phyloP scores from a whole-genome alignment of 2,329 filamentous ascomycete species.

The Orbilia ellipsospora region DNA sequence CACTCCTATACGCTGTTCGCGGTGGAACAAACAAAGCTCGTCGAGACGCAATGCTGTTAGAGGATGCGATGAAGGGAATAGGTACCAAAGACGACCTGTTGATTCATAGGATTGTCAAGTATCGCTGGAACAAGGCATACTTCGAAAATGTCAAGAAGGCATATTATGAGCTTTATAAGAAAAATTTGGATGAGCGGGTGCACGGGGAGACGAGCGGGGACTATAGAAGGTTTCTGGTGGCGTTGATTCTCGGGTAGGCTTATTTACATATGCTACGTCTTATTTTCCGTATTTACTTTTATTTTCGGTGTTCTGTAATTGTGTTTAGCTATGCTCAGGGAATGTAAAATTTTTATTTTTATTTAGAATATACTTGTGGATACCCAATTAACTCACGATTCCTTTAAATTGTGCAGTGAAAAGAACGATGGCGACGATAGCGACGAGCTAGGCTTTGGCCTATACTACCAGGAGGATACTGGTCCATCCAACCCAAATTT shows the following conservation, averaged over 20 bases:
- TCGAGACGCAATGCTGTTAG: conserved; percentile 77
- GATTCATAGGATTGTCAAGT: conserved; percentile 77
- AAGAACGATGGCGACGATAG: too few species aligned
- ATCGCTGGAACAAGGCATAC: conserved; percentile 82
- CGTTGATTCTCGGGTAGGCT: conserved; percentile 62
- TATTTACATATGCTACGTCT: too few species aligned
- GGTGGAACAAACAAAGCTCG: conserved; percentile 74
- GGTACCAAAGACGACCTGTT: conserved; percentile 88
- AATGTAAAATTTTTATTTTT: too few species aligned
- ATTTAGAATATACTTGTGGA: background rate
- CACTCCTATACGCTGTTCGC: conserved; percentile 82
- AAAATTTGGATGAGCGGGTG: conserved; percentile 75
- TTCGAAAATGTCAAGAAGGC: conserved; percentile 82
- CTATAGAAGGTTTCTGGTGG: conserved; percentile 80
- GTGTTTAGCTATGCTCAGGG: too few species aligned
- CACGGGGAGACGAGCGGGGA: conserved; percentile 86
- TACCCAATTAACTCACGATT: too few species aligned
- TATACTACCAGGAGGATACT: too few species aligned
- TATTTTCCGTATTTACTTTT: too few species aligned
- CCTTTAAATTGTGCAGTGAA: too few species aligned
- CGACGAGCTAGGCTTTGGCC: too few species aligned
- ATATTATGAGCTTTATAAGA: conserved; percentile 77
- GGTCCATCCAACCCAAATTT: too few species aligned
- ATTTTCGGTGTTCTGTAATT: too few species aligned
- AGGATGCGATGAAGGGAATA: conserved; percentile 84